These are phyloP conservation scores for Ceratocystis cacaofunesta DNA, from an alignment of 2,329 filamentous ascomycete genomes.

Conservation along the genomic window DNA sequence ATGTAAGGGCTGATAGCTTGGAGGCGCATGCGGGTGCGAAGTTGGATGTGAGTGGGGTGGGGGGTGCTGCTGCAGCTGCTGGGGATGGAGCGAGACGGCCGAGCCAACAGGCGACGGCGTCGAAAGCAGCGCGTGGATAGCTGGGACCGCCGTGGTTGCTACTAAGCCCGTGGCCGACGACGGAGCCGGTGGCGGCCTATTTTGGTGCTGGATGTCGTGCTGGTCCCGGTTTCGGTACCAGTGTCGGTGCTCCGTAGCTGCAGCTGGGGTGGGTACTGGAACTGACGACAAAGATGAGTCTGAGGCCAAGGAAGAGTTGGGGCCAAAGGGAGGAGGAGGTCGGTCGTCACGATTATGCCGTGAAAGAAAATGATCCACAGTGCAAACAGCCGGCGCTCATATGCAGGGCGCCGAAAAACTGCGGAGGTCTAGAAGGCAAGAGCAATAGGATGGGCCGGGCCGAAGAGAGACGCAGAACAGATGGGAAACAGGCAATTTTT, in stretches of 20 bases:
- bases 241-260: conserved; percentile 3
- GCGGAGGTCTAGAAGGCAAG: neutral
- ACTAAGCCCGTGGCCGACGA: conserved; percentile 8
- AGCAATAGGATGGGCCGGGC: neutral
- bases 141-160: conserved; percentile 9
- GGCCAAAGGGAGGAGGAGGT: conserved; percentile 13
- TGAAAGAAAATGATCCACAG: conserved; percentile 16
- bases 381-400: conserved; percentile 14
- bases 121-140: conserved; percentile 12
- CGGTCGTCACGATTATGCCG: conserved; percentile 16
- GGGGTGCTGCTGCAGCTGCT: conserved; percentile 9
- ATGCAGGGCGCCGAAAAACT: conserved; percentile 17
- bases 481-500: neutral
- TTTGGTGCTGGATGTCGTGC: neutral
- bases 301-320: conserved; percentile 1
- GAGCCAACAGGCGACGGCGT: conserved; percentile 12
- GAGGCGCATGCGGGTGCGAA: neutral
- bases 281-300: too few species aligned
- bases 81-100: conserved; percentile 13
- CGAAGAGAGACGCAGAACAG: neutral
- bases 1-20: neutral
- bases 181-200: neutral
- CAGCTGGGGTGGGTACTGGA: neutral
- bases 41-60: neutral
- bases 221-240: neutral